Evolutionary conservation across 495 filamentous ascomycete genomes (phyloP).

Genomic region (Penicillium soppii): DNA sequence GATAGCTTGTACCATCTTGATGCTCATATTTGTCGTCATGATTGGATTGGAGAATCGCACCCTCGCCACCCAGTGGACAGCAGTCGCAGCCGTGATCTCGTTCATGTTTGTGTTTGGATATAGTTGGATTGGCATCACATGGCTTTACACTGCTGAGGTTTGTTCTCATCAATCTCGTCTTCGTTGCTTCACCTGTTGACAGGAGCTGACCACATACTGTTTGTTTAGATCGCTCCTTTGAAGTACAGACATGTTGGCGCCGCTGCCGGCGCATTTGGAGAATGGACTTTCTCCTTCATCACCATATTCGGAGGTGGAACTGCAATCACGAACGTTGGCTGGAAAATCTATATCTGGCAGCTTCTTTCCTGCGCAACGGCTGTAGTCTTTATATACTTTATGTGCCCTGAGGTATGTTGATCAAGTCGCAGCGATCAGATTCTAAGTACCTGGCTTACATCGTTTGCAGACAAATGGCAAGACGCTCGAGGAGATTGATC

Average conservation of each 20-base stretch:
- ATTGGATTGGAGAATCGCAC: constrained; percentile 7
- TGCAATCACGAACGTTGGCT: constrained; percentile 21
- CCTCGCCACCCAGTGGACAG: constrained; percentile 19
- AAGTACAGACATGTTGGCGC: constrained; percentile 27
- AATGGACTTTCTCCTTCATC: constrained; percentile 31
- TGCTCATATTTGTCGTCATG: constrained; percentile 23
- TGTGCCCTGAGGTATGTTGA: constrained; percentile 23
- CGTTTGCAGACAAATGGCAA: constrained; percentile 16
- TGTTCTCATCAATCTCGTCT: not conserved
- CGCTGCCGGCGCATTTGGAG: constrained; percentile 20
- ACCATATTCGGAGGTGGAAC: constrained; percentile 35
- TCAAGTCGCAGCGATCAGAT: not conserved
- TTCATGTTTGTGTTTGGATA: constrained; percentile 24
- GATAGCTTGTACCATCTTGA: constrained; percentile 17
- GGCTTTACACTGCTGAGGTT: constrained; percentile 30
- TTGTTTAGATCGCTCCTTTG: constrained; percentile 22
- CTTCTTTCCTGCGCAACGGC: constrained; percentile 14
- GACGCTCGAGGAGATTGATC: constrained; percentile 16
- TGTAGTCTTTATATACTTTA: constrained; percentile 17
- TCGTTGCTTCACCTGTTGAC: not conserved
- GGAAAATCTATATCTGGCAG: constrained; percentile 29
- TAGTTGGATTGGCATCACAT: constrained; percentile 25
- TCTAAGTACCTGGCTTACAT: not conserved
- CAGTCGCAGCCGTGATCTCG: constrained; percentile 14
- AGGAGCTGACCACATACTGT: not conserved